Evolutionary conservation across 2,329 filamentous ascomycete species (phyloP), one percentile per base, ranked within the genome.

Genomic region (Clarireedia monteithiana): DNA sequence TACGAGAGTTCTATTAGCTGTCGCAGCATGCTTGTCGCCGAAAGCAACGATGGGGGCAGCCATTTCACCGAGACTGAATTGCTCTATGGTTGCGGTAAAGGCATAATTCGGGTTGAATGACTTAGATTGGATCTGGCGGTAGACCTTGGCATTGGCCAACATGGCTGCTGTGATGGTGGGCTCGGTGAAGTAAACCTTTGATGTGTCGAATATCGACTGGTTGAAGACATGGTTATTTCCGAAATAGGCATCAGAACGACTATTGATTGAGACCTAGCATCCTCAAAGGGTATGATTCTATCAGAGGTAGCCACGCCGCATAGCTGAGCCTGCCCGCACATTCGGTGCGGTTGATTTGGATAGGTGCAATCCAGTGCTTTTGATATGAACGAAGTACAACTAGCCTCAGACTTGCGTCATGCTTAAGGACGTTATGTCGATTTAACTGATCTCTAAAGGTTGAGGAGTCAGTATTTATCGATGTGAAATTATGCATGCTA

Each of bases 191-290:
- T 39, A 53, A 3, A 6, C 34, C 27, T 53, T 53, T 5, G 30
- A 47, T n/a, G 30, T 39, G 10, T 48, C 26, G 42, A 48, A 82
- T 59, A 80, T 64, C 2, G 71, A 74, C 52, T 75, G 68, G 66
- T 82, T 79, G 70, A 82, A 82, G 55, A 74, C 55, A 60, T 77
- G 72, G 60, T 76, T 76, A 65, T 76, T 75, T 23, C 78, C 79
- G 53, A 78, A 73, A 69, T 68, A 75, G 7, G 72, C 74, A 56
- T 82, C 78, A 1, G 69, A 63, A 26, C 77, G 77, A 42, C 74
- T 77, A 40, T n/a, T 12, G 12, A 14, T n/a, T 2, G 12, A 48
- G 26, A 60, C 17, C 7, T 44, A 53, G 26, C 52, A 50, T 72
- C 46, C 77, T 70, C 50, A 64, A 65, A 74, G 65, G 6, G 69